Conservation (phyloP, 352 stramenopile species). For the Phytophthora palmivora region DNA sequence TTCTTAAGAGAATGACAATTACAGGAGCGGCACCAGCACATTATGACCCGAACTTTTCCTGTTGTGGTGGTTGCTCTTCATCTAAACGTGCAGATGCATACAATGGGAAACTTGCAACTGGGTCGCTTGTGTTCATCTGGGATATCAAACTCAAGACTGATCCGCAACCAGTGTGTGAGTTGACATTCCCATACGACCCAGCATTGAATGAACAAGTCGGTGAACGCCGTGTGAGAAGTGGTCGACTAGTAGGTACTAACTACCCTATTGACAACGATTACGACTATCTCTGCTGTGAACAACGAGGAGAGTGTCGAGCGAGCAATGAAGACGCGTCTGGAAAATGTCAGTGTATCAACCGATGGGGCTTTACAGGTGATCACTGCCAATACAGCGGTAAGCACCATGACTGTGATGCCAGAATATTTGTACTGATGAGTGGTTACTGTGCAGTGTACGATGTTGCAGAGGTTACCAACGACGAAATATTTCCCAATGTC, state of each 20-base stretch:
- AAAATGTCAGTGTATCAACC: constrained; percentile 69
- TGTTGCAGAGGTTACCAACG: constrained; percentile 54
- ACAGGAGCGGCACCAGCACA: constrained; percentile 20
- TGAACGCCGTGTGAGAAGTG: constrained; percentile 65
- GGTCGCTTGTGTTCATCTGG: constrained; percentile 73
- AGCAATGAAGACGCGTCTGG: constrained; percentile 68
- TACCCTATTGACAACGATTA: constrained; percentile 83
- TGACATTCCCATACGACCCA: constrained; percentile 73
- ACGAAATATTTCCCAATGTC: constrained; percentile 42
- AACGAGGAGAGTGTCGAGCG: constrained; percentile 53
- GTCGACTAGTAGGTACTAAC: constrained; percentile 58
- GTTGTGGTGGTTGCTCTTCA: constrained; percentile 76
- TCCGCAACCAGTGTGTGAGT: constrained; percentile 45
- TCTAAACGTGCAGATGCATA: constrained; percentile 55
- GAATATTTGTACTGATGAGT: background rate
- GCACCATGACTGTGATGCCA: background rate
- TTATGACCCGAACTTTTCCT: constrained; percentile 69
- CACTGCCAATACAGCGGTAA: constrained; percentile 73
- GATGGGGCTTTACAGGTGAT: constrained; percentile 72
- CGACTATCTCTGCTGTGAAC: constrained; percentile 71
- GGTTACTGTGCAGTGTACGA: constrained; percentile 57
- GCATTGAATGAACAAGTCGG: constrained; percentile 64
- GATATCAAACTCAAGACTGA: constrained; percentile 66
- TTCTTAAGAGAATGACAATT: constrained; percentile 28
- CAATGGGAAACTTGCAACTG: constrained; percentile 55